Evolutionary conservation across 345 rosid genomes (phyloP), one percentile per base, ranked within the genome.

Genomic region (Hibiscus mutabilis): DNA sequence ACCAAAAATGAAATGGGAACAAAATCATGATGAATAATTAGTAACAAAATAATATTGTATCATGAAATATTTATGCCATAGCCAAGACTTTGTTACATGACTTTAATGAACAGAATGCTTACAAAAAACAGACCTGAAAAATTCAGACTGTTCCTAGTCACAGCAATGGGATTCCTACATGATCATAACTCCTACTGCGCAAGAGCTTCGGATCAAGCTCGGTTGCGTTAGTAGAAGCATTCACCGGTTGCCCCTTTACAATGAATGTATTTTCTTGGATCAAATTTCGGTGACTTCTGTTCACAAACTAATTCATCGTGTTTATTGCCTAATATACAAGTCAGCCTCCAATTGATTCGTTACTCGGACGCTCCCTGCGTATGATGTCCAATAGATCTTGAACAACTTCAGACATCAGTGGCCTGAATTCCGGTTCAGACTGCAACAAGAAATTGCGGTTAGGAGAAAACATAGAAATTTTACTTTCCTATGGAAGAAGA

Each of bases 361-460:
- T 76, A 74, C 86, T 84, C 53, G 79, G 86, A 19, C 85, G 87
- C 78, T 91, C 96, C 78, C 91, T 83, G 71, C 88, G 74, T 66
- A 91, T 86, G 88, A 96, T 91, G 84, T 85, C 91, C 72, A 74
- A 49, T 46, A 96, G 87, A 79, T 96, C 98, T 81, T 96, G 99
- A 57, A 92, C 99, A 62, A 96, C 99, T 80, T 83, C 93, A 44
- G 98, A 91, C 99, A 96, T 91, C 44, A 49, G 82, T 4, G 97
- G 91, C 87, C 99, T 84, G 78, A 84, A 96, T 72, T 85, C 87
- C 35, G 98, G 99, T 68, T 85, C 82, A 66, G 90, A 79, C 98
- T 95, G 88, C 76, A 82, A 71, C 42, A 76, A 11, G 18, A 21
- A 25, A 12, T 15, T 3, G 15, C 29, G 16, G 51, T 78, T 29